Evolutionary conservation across 2,329 filamentous ascomycete species (phyloP), one percentile per base, ranked within the genome.

Genomic region (Colletotrichum tabaci): DNA sequence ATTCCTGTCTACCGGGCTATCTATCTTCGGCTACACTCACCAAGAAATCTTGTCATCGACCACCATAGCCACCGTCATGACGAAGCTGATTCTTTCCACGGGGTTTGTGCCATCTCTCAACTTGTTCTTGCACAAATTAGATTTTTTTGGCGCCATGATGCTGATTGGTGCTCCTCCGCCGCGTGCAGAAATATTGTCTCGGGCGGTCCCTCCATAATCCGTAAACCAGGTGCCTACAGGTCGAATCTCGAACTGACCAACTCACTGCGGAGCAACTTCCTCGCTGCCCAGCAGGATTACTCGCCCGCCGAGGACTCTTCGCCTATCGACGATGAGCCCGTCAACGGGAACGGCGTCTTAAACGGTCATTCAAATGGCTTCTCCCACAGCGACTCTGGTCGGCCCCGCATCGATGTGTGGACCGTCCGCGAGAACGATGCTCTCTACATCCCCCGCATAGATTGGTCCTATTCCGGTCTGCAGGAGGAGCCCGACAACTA

Each of bases 211-310:
- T 94, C 94, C 60, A 92, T 98, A 74, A 92, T 98, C 81, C 92
- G 94, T 74, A 94, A 93, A 78, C 90, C 92, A 18, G 88, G 91
- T 72, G 89, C 90, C 75, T 91, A 91, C 79, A 94, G 95, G 80
- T 98, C 96, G 66, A 98, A 98, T 80, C 91, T 95, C 77, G 96
- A 99, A 83, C 90, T 99, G 76, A 93, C 95, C 74, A 95, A 94
- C 78, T 94, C 95, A 3, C 89, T 99, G 21, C 93, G 94, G 77
- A 90, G 91, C 79, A 98, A 96, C 82, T 94, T 98, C 80, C 81
- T 90, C 64, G 90, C 92, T 40, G 92, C 93, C 49, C 92, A 94
- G 80, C 85, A 92, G 78, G 89, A 91, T 75, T 89, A 89, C 74
- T 81, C 79, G 46, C 77, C 74, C 66, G 79, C 73, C 58, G 77